Percentiles rank a stretch among this genome's conserved stretches.
Conservation (phyloP, 2,329 filamentous ascomycete genomes). For the Colletotrichum phormii region DNA sequence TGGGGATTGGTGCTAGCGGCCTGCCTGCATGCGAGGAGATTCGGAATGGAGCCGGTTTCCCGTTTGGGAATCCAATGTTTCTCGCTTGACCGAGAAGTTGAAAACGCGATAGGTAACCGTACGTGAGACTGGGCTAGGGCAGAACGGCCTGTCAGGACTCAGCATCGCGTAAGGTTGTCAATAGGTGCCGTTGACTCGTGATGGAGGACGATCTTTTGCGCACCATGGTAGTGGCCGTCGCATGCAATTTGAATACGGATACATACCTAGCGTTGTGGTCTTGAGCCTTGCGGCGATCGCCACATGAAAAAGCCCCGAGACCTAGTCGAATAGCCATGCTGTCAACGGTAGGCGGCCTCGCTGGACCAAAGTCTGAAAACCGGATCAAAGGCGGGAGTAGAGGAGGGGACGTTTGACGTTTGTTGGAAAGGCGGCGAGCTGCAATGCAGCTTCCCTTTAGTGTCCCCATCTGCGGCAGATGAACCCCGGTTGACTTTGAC, state of each 20-base stretch:
- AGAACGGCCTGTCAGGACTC: neutral
- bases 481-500: neutral
- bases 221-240: neutral
- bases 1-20: slow-evolving; percentile 28
- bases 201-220: neutral
- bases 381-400: slow-evolving; percentile 11
- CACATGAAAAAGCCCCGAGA: neutral
- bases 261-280: neutral
- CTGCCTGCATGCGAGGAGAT: slow-evolving; percentile 33
- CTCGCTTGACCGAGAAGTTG: slow-evolving; percentile 25
- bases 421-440: slow-evolving; percentile 23
- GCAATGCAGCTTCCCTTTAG: neutral
- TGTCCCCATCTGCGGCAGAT: slow-evolving; percentile 10
- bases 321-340: neutral
- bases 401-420: slow-evolving; percentile 19
- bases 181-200: slow-evolving; percentile 18
- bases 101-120: slow-evolving; percentile 17
- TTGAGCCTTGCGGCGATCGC: neutral
- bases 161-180: neutral
- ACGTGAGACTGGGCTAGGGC: slow-evolving; percentile 7
- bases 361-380: neutral
- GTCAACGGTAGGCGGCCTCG: neutral
- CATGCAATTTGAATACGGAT: neutral
- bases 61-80: slow-evolving; percentile 33
- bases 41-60: slow-evolving; percentile 31